phyloP scores from a whole-genome alignment of 768 basidiomycete genomes.

The Psilocybe subaeruginosa region DNA sequence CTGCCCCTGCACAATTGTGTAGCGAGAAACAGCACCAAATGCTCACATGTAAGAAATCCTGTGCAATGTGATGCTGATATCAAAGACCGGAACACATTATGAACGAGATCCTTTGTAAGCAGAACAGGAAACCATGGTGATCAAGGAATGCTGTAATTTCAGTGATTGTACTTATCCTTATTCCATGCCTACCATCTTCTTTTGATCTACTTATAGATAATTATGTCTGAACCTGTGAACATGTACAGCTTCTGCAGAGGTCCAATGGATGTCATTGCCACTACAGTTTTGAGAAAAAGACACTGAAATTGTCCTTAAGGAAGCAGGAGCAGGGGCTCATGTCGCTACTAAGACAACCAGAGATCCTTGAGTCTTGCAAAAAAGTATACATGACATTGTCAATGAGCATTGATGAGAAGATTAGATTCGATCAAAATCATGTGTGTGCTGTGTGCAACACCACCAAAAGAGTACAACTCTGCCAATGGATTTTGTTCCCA shows the following conservation, averaged over 20 bases:
- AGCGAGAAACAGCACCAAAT: not conserved
- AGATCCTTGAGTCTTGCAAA: no score
- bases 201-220: not conserved
- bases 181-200: not conserved
- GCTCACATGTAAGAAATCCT: slow-evolving; percentile 17
- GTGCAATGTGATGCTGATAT: slow-evolving; percentile 15
- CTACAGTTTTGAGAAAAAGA: no score
- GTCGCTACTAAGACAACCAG: no score
- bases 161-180: not conserved
- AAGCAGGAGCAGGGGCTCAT: no score
- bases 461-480: no score
- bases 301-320: no score
- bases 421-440: no score
- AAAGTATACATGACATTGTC: no score
- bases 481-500: no score
- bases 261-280: no score
- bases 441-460: no score
- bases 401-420: no score
- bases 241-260: not conserved
- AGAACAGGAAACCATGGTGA: slow-evolving; percentile 7
- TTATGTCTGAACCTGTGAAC: not conserved
- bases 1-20: not conserved
- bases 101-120: slow-evolving; percentile 12
- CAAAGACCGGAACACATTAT: slow-evolving; percentile 15
- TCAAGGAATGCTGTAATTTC: not conserved